Conservation (phyloP, 306 rosid genomes). For the Rosa persica region DNA sequence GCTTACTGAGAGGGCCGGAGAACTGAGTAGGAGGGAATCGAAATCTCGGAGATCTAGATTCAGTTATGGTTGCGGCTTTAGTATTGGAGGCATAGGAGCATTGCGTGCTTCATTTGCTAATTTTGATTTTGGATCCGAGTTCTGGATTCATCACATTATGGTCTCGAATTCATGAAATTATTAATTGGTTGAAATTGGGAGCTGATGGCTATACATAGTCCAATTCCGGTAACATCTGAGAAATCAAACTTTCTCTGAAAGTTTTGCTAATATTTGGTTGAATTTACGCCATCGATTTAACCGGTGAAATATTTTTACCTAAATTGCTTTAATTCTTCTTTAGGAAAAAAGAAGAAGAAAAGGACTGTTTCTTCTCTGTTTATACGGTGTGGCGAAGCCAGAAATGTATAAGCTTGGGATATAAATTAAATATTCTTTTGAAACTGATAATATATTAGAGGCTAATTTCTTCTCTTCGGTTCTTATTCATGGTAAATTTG, state of each 20-base stretch:
- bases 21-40: background rate
- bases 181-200: constrained; percentile 25
- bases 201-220: constrained; percentile 7
- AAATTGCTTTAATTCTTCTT: background rate
- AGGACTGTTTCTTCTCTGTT: background rate
- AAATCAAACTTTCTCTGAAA: background rate
- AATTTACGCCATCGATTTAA: constrained; percentile 3
- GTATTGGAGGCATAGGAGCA: background rate
- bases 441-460: background rate
- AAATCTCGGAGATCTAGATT: constrained; percentile 45
- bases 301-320: background rate
- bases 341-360: background rate
- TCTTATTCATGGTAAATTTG: background rate
- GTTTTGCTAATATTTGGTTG: constrained; percentile 2
- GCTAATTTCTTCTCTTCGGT: background rate
- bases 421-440: background rate
- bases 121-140: constrained; percentile 35
- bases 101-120: background rate
- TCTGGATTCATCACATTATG: background rate
- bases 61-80: constrained; percentile 16
- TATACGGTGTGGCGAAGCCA: background rate
- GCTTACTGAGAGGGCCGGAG: background rate
- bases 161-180: constrained; percentile 26
- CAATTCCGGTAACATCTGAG: constrained; percentile 21
- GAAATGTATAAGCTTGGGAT: background rate